phyloP scores from a whole-genome alignment of 2,329 filamentous ascomycete genomes.

The Plectosphaerella sp. region DNA sequence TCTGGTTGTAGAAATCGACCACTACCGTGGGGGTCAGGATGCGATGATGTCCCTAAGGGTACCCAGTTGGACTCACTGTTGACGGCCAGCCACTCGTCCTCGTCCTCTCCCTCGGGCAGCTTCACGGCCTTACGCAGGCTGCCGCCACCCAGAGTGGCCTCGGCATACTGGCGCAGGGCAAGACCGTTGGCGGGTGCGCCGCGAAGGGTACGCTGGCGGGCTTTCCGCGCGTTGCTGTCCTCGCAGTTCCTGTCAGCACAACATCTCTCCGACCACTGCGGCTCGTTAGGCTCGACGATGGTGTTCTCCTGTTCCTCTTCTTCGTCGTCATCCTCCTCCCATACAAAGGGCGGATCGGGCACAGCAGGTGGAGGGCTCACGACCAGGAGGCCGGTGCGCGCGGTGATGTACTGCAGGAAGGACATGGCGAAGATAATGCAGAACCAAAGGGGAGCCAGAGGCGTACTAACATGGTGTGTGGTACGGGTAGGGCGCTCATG shows the following conservation, averaged over 20 bases:
- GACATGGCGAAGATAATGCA: constrained; percentile 4
- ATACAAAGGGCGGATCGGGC: constrained; percentile 9
- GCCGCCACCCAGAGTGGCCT: constrained; percentile 91
- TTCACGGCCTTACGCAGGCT: constrained; percentile 95
- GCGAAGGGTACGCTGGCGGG: constrained; percentile 79
- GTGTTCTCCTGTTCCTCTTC: constrained; percentile 12
- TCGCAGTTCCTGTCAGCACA: constrained; percentile 11
- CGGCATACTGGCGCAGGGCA: constrained; percentile 95
- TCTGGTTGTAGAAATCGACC: constrained; percentile 99
- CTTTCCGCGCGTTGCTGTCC: constrained; percentile 75
- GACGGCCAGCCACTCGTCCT: constrained; percentile 97
- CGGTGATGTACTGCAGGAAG: constrained; percentile 11
- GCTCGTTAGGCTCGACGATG: constrained; percentile 9
- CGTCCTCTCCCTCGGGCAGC: constrained; percentile 92
- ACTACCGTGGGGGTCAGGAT: constrained; percentile 46
- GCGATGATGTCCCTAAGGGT: neutral
- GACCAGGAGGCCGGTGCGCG: constrained; percentile 17
- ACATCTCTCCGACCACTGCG: neutral
- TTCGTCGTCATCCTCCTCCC: constrained; percentile 14
- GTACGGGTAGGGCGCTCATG: constrained; percentile 6
- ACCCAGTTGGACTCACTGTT: constrained; percentile 63
- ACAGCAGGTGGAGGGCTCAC: constrained; percentile 4
- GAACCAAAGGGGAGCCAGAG: neutral
- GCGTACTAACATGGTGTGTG: constrained; percentile 13
- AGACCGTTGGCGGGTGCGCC: constrained; percentile 76